phyloP scores from a whole-genome alignment of 1,284 basidiomycete genomes.

The Fomitopsis schrenkii region DNA sequence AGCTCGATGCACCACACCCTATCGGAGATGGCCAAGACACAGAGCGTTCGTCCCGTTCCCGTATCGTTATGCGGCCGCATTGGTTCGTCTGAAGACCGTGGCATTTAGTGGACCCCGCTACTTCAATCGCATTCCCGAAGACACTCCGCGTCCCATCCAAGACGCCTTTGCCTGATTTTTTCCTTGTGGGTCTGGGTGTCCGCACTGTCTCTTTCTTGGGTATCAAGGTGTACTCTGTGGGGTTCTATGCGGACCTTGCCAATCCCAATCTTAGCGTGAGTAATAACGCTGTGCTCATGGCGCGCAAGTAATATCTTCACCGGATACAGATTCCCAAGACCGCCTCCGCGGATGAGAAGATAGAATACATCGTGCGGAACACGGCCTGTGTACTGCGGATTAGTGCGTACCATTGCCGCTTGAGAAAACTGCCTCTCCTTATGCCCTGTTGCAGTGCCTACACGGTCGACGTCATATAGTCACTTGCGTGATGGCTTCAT shows the following conservation, averaged over 20 bases:
- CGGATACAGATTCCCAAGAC: constrained; percentile 35
- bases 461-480: constrained; percentile 73
- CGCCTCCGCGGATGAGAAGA: constrained; percentile 64
- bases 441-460: constrained; percentile 55
- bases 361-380: constrained; percentile 62
- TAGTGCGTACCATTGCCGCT: constrained; percentile 28
- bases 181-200: constrained; percentile 78
- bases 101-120: constrained; percentile 60
- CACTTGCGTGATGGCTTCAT: constrained; percentile 87
- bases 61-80: neutral
- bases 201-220: constrained; percentile 82
- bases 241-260: constrained; percentile 77
- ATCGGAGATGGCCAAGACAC: constrained; percentile 16
- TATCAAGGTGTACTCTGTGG: constrained; percentile 83
- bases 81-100: neutral
- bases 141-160: constrained; percentile 59
- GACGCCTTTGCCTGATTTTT: constrained; percentile 52
- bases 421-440: neutral
- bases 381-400: constrained; percentile 75
- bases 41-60: constrained; percentile 15
- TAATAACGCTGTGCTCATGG: constrained; percentile 14
- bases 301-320: constrained; percentile 21
- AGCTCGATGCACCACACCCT: constrained; percentile 33
- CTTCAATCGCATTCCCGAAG: constrained; percentile 68
- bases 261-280: constrained; percentile 56